phyloP scores from a whole-genome alignment of 75 land plant genomes.

The Cunninghamia lanceolata region DNA sequence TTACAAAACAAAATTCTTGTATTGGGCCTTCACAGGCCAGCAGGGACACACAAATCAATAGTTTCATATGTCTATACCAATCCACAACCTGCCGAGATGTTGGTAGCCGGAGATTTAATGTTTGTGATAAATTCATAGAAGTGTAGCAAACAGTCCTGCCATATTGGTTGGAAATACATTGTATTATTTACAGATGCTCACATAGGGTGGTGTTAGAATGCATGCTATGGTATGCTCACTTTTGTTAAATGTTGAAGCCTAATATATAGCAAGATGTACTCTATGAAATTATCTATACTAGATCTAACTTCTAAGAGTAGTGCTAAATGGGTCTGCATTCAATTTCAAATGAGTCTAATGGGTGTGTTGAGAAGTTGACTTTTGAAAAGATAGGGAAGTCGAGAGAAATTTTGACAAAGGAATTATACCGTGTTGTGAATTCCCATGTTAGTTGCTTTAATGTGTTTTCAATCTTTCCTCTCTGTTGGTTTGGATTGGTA shows the following conservation, averaged over 20 bases:
- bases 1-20: slow-evolving; percentile 25
- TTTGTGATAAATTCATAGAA: slow-evolving; percentile 18
- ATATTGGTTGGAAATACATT: neutral
- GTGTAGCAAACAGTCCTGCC: neutral
- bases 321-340: neutral
- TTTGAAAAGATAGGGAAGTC: neutral
- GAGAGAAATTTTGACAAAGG: neutral
- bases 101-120: slow-evolving; percentile 25
- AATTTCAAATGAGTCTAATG: neutral
- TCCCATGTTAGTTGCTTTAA: neutral
- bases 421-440: neutral
- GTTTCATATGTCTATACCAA: slow-evolving; percentile 44
- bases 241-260: neutral
- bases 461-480: neutral
- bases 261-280: neutral
- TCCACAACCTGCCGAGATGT: slow-evolving; percentile 20
- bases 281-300: neutral
- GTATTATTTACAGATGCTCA: neutral
- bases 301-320: neutral
- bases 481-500: neutral
- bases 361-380: neutral
- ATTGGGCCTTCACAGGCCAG: slow-evolving; percentile 37
- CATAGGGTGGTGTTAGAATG: neutral
- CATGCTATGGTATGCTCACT: neutral
- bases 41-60: slow-evolving; percentile 18